A percentile compares a stretch with the other conserved stretches of the same genome.
These are phyloP conservation scores for Saururus chinensis DNA, from an alignment of 164 flowering plant species.

Conservation along the genomic window DNA sequence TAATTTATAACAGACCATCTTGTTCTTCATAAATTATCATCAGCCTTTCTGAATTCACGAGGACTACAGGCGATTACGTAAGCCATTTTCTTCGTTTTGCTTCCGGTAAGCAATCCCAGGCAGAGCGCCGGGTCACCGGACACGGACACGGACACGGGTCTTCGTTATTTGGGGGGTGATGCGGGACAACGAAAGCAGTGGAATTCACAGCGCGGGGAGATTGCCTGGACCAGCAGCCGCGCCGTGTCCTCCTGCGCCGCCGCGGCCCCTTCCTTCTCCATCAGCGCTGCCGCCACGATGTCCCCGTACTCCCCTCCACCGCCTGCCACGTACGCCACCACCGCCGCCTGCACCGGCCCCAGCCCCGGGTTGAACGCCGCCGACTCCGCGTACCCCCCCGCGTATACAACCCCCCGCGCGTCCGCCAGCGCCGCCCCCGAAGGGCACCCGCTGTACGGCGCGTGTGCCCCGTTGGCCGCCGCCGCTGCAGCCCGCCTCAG, in stretches of 20 bases:
- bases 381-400: conserved; percentile 73
- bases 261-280: conserved; percentile 59
- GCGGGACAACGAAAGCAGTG: conserved; percentile 36
- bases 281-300: conserved; percentile 65
- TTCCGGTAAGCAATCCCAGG: no score
- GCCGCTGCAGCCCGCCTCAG: conserved; percentile 36
- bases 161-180: background rate
- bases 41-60: no score
- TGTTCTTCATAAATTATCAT: no score
- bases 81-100: no score
- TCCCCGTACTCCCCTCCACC: conserved; percentile 39
- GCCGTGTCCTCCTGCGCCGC: conserved; percentile 66
- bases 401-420: conserved; percentile 42
- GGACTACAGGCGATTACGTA: no score
- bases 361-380: conserved; percentile 92
- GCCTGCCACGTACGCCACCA: conserved; percentile 60
- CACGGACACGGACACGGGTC: no score
- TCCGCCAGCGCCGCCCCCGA: conserved; percentile 81
- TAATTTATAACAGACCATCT: no score
- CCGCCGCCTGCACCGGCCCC: conserved; percentile 83
- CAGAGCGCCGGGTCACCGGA: no score
- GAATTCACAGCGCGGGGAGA: conserved; percentile 60
- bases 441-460: conserved; percentile 82
- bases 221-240: conserved; percentile 36
- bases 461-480: conserved; percentile 72